Evolutionary conservation across 345 rosid genomes (phyloP), one percentile per base, ranked within the genome.

Genomic region (Syzygium aromaticum): DNA sequence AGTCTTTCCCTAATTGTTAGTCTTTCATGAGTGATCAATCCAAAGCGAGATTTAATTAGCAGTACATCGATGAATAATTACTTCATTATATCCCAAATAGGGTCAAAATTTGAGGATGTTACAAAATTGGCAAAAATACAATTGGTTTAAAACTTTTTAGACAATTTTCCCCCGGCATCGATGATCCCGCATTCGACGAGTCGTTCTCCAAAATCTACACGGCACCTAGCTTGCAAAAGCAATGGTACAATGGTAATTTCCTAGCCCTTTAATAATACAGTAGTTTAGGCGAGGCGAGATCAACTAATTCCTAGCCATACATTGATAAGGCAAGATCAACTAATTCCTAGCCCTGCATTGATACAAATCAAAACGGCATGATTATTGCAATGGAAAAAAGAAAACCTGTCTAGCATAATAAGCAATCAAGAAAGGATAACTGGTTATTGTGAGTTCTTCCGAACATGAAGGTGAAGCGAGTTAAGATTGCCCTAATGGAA

Each of bases 201-300:
- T 93, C 93, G 8, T 93, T 92, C 86, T 51, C 89, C 27, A 49
- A 87, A 6, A 89, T 93, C 85, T 92, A 93, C 87, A 91, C 90
- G 22, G 88, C 92, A 3, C 86, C 90, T 49, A 91, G 95, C 88
- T 88, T 93, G 84, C 91, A 90, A 85, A 92, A 92, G 89, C 94
- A 89, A 51, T 93, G 94, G 94, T 92, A 92, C 85, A 86, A 28
- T 82, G 93, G 94, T 93, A 89, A 85, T 22, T 77, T 33, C 51
- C 59, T 30, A 33, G 56, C 77, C 21, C 22, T 28, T 28, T 30
- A 64, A 30, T 64, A 8, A 3, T 30, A 30, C 19, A 43, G 22
- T 15, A 64, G 5, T 30, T 64, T 64, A 15, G 77, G 43, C 3
- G 6, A 64, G 21, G 3, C 0, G 2, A 11, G 43, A 7, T 16